Percentiles rank a stretch among this genome's conserved stretches.
Evolutionary conservation across 176 grass and related monocot genomes (phyloP).

Genomic region (Microstegium vimineum): DNA sequence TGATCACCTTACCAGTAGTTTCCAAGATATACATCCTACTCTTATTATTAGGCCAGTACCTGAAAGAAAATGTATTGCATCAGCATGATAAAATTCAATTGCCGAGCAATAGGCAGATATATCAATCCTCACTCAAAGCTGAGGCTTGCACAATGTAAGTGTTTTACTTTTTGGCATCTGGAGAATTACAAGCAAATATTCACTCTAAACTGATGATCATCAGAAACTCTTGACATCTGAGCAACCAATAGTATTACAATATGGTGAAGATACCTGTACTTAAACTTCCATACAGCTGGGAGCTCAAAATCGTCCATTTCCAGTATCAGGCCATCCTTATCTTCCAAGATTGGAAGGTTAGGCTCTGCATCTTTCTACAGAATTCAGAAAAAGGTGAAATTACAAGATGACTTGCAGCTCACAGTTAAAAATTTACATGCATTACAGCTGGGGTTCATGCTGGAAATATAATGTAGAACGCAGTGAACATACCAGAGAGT

Average conservation of each 20-base stretch:
- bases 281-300: constrained; percentile 74
- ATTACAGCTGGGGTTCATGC: background rate
- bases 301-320: constrained; percentile 70
- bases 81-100: background rate
- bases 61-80: constrained; percentile 25
- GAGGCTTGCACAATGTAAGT: background rate
- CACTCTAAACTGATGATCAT: background rate
- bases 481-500: background rate
- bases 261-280: constrained; percentile 49
- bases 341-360: constrained; percentile 66
- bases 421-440: background rate
- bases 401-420: background rate
- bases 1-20: constrained; percentile 43
- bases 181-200: background rate
- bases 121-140: background rate
- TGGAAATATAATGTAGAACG: background rate
- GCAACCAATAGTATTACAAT: background rate
- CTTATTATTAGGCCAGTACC: constrained; percentile 95
- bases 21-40: constrained; percentile 91
- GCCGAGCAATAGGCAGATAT: background rate
- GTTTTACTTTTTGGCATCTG: background rate
- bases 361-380: constrained; percentile 75
- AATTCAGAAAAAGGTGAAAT: constrained; percentile 27
- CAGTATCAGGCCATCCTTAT: constrained; percentile 61
- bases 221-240: background rate